Conservation (phyloP, 331 rosid species). For the Malus hybrid region DNA sequence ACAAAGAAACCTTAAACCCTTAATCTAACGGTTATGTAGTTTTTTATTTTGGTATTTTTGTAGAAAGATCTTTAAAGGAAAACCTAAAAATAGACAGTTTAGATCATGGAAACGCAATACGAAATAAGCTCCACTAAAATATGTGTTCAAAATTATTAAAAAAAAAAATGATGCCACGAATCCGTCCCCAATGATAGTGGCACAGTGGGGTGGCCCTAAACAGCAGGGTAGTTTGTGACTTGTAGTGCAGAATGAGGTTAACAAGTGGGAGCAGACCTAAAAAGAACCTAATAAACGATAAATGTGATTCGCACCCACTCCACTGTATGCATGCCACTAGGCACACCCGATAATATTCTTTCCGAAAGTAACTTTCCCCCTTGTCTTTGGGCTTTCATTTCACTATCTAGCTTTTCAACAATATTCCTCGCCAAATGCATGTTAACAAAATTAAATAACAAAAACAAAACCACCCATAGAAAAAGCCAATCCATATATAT, state of each 20-base stretch:
- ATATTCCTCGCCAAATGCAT: neutral
- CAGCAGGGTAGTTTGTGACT: neutral
- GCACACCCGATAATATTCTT: neutral
- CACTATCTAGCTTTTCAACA: neutral
- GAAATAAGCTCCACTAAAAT: too few species aligned
- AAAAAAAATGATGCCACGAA: too few species aligned
- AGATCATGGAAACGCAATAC: too few species aligned
- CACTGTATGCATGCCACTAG: neutral
- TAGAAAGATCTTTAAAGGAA: too few species aligned
- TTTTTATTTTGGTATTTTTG: too few species aligned
- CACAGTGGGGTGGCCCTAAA: neutral
- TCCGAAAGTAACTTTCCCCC: neutral
- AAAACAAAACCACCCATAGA: neutral
- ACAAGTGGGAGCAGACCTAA: neutral
- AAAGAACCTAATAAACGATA: neutral
- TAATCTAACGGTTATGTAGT: too few species aligned
- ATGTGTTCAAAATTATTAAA: too few species aligned
- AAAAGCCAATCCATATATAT: neutral
- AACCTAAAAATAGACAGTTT: too few species aligned
- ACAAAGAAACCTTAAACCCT: too few species aligned
- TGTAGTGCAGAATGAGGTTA: neutral
- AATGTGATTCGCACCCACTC: neutral
- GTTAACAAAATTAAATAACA: neutral
- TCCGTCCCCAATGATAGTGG: neutral
- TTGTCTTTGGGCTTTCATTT: slow-evolving; percentile 6